These are phyloP conservation scores for Rhizoclosmatium sp. DNA, from an alignment of 192 early-diverging fungal genomes.

Conservation along the genomic window DNA sequence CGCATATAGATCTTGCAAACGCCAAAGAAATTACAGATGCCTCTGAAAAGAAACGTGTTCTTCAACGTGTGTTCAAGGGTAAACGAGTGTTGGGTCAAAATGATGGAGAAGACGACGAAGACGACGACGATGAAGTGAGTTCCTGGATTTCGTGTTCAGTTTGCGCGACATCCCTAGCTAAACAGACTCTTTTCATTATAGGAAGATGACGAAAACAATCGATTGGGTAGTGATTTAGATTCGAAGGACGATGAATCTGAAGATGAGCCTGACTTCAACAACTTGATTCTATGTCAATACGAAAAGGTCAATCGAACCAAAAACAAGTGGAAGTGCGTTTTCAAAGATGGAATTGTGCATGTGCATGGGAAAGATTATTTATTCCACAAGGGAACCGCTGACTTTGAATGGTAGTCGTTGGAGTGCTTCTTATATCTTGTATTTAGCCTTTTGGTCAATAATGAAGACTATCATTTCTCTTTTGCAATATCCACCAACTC, in stretches of 20 bases:
- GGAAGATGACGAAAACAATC: slow-evolving; percentile 9
- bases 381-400: slow-evolving; percentile 91
- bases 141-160: background rate
- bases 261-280: slow-evolving; percentile 63
- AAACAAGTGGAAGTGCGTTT: slow-evolving; percentile 98
- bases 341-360: slow-evolving; percentile 96
- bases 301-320: slow-evolving; percentile 87
- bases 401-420: slow-evolving; percentile 89
- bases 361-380: slow-evolving; percentile 95
- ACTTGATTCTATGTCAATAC: slow-evolving; percentile 60
- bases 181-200: background rate
- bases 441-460: background rate
- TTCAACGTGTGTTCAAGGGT: slow-evolving; percentile 38
- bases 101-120: slow-evolving; percentile 53
- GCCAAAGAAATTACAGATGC: slow-evolving; percentile 15
- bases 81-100: slow-evolving; percentile 48
- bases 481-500: slow-evolving; percentile 40
- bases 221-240: background rate
- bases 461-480: slow-evolving; percentile 1
- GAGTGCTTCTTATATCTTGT: background rate
- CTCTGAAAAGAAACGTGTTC: slow-evolving; percentile 13
- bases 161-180: background rate
- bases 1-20: background rate
- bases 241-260: slow-evolving; percentile 49
- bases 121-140: slow-evolving; percentile 55